Evolutionary conservation across 805 yeast species (phyloP), one percentile per base, ranked within the genome.

Genomic region (Allodekkera sacchari): DNA sequence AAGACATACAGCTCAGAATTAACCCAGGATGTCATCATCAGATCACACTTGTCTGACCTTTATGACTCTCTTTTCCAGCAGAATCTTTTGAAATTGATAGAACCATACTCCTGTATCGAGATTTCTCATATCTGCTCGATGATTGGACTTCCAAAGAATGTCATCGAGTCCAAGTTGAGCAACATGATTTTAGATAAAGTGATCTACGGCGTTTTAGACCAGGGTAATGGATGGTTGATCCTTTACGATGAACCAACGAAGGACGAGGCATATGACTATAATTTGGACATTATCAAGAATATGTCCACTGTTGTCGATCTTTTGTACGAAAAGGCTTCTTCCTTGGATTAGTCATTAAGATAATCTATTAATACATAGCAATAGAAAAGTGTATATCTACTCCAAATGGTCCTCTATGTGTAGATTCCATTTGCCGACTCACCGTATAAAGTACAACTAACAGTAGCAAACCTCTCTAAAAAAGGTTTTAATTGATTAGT

Each of bases 201-300:
- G n/a, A 85, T 92, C 47, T 82, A 78, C 52, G 99, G 98, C 29
- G 97, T 92, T 22, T 67, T 92, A 45, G 98, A 92, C 57, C 99
- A 92, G 64, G 97, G 97, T 28, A 88, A 88, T 54, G 98, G 98
- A 7, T 92, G 96, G 95, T 69, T 92, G 47, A 78, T 85, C 43
- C 74, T 92, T 36, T 92, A 83, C 51, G 94, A 85, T 37, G 83
- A 87, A 53, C 95, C 95, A 25, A 76, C 74, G 50, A 75, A 77
- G 39, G 97, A 92, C 57, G 83, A 83, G 24, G 78, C 94, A 31
- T 92, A 89, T 52, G 92, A 81, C 41, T 77, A 89, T 33, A 81
- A 94, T 27, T 71, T 89, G 44, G 92, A 83, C 36, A 74, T 94
- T 44, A 76, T 94, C 30, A 83, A 82, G 53, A 82, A 83, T 52